Evolutionary conservation across 2,329 filamentous ascomycete genomes (phyloP).

Genomic region (Fusarium paranaense): DNA sequence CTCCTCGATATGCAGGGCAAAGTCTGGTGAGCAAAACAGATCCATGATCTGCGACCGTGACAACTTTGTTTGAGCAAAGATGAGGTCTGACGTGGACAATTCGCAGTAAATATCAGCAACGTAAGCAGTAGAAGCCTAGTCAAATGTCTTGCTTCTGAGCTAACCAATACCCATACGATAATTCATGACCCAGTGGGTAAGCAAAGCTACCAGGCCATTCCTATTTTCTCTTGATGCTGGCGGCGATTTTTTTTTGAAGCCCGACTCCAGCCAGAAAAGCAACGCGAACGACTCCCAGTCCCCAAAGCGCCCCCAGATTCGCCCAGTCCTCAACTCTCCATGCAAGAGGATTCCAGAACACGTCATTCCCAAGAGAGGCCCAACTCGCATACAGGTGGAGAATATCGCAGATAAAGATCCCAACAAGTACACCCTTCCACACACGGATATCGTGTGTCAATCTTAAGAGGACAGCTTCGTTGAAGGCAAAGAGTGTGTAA

Average conservation of each 20-base stretch:
- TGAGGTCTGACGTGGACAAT: background rate
- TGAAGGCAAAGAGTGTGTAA: conserved; percentile 33
- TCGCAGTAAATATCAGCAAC: background rate
- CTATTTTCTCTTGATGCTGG: background rate
- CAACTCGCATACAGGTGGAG: conserved; percentile 31
- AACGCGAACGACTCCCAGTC: conserved; percentile 21
- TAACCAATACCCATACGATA: background rate
- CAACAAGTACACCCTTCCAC: conserved; percentile 16
- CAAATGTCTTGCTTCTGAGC: background rate
- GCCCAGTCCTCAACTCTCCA: conserved; percentile 38
- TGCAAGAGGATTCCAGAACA: conserved; percentile 16
- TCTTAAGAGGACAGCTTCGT: conserved; percentile 27
- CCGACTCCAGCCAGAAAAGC: conserved; percentile 31
- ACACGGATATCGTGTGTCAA: conserved; percentile 19
- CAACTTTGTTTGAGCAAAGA: background rate
- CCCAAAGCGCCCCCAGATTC: conserved; percentile 33
- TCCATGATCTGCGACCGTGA: background rate
- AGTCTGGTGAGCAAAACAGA: background rate
- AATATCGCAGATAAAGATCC: conserved; percentile 27
- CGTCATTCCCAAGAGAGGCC: conserved; percentile 1
- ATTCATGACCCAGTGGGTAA: too few relatives aligned
- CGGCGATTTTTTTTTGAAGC: background rate
- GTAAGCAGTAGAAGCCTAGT: background rate
- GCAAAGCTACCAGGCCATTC: background rate
- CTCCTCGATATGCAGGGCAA: background rate